These are phyloP conservation scores for Tetrastigma voinierianum DNA, from an alignment of 164 flowering plant genomes.

Conservation along the genomic window DNA sequence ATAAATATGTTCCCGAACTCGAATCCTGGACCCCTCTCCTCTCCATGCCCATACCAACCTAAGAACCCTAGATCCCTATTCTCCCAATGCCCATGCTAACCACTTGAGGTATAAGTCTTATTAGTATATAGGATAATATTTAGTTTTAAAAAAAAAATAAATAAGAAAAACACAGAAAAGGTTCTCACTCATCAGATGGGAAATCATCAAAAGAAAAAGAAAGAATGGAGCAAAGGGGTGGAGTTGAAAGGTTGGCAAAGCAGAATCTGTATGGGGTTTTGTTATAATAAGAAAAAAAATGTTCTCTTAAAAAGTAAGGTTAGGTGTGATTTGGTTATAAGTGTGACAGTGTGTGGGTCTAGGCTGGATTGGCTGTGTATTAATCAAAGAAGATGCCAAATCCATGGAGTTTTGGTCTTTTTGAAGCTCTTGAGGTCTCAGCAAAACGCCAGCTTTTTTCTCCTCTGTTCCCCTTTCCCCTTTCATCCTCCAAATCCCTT, in stretches of 20 bases:
- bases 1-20: no score
- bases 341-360: slow-evolving; percentile 13
- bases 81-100: no score
- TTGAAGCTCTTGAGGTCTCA: slow-evolving; percentile 6
- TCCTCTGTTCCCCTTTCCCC: not conserved
- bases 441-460: slow-evolving; percentile 16
- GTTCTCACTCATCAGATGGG: no score
- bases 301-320: slow-evolving; percentile 2
- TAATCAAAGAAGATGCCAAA: slow-evolving; percentile 16
- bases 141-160: no score
- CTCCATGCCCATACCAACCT: no score
- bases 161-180: no score
- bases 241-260: slow-evolving; percentile 14
- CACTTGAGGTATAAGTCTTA: no score
- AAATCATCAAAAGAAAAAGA: no score
- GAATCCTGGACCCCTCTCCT: no score
- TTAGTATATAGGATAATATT: no score
- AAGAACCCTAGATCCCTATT: no score
- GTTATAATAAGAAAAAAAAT: not conserved
- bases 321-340: slow-evolving; percentile 14
- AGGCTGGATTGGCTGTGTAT: slow-evolving; percentile 22
- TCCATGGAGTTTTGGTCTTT: slow-evolving; percentile 11
- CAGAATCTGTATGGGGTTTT: slow-evolving; percentile 1
- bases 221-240: not conserved
- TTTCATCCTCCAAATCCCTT: slow-evolving; percentile 2